These are phyloP conservation scores for Fusarium sacchari DNA, from an alignment of 2,329 filamentous ascomycete genomes.

Conservation along the genomic window DNA sequence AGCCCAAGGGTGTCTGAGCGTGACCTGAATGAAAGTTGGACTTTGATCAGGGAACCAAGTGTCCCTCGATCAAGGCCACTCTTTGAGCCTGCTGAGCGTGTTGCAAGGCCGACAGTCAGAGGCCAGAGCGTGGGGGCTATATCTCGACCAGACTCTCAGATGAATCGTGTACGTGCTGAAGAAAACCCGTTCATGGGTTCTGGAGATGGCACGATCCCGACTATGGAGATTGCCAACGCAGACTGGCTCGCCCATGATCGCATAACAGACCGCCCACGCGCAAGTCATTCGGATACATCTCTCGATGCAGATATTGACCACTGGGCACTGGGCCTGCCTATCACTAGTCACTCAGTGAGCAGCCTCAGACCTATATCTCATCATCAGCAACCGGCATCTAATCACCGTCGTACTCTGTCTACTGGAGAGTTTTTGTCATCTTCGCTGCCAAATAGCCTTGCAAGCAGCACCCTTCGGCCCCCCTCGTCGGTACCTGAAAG, in stretches of 20 bases:
- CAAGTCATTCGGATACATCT: constrained; percentile 23
- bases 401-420: constrained; percentile 13
- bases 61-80: background rate
- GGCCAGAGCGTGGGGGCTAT: background rate
- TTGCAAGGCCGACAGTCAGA: background rate
- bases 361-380: constrained; percentile 6
- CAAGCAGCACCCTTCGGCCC: constrained; percentile 28
- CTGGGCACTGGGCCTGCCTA: constrained; percentile 26
- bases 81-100: background rate
- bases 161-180: constrained; percentile 5
- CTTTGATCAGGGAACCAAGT: background rate
- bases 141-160: background rate
- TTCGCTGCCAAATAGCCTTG: constrained; percentile 27
- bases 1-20: constrained; percentile 3
- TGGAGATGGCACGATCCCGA: constrained; percentile 12
- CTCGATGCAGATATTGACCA: constrained; percentile 25
- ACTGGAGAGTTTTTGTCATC: constrained; percentile 20
- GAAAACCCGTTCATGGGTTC: constrained; percentile 32
- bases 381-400: background rate
- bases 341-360: constrained; percentile 28
- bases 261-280: background rate
- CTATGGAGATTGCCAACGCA: constrained; percentile 15
- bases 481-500: constrained; percentile 21
- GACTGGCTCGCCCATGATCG: constrained; percentile 20
- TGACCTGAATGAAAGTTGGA: background rate